These are phyloP conservation scores for Aethionema arabicum DNA, from an alignment of 345 rosid genomes.

Conservation along the genomic window DNA sequence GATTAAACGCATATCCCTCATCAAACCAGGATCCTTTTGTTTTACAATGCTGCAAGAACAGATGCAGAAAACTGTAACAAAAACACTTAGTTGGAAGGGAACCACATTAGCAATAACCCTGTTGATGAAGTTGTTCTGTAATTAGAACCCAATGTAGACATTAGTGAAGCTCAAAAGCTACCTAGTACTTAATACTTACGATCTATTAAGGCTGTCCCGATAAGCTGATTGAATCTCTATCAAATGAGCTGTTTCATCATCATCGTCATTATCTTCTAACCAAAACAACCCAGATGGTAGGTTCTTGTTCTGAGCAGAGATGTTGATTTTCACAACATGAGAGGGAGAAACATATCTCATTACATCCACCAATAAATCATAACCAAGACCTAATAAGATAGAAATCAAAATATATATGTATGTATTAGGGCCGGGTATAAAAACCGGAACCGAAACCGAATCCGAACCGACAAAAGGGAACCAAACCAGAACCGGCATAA, in stretches of 20 bases:
- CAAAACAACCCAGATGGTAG: conserved; percentile 82
- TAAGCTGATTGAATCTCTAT: conserved; percentile 71
- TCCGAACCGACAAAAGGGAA: too few relatives aligned
- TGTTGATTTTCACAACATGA: conserved; percentile 86
- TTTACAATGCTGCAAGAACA: conserved; percentile 45
- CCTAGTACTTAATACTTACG: conserved; percentile 53
- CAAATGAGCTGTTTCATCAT: conserved; percentile 43
- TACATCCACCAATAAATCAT: conserved; percentile 74
- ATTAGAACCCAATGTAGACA: too few relatives aligned
- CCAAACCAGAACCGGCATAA: too few relatives aligned
- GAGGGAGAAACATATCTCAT: conserved; percentile 67
- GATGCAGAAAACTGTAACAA: conserved; percentile 17
- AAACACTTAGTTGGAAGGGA: not conserved
- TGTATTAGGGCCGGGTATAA: too few relatives aligned
- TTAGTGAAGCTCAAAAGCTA: not conserved
- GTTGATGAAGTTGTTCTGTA: conserved; percentile 1
- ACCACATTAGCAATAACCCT: not conserved
- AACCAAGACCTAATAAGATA: conserved; percentile 80
- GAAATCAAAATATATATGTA: conserved; percentile 12
- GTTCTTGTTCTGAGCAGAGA: conserved; percentile 63
- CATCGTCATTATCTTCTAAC: conserved; percentile 52
- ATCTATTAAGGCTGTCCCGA: conserved; percentile 65
- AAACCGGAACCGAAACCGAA: too few relatives aligned
- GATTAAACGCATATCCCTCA: conserved; percentile 73
- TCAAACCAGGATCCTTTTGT: conserved; percentile 63